These are phyloP conservation scores for Arthrobotrys sphaeroides DNA, from an alignment of 2,329 filamentous ascomycete species.

Conservation along the genomic window DNA sequence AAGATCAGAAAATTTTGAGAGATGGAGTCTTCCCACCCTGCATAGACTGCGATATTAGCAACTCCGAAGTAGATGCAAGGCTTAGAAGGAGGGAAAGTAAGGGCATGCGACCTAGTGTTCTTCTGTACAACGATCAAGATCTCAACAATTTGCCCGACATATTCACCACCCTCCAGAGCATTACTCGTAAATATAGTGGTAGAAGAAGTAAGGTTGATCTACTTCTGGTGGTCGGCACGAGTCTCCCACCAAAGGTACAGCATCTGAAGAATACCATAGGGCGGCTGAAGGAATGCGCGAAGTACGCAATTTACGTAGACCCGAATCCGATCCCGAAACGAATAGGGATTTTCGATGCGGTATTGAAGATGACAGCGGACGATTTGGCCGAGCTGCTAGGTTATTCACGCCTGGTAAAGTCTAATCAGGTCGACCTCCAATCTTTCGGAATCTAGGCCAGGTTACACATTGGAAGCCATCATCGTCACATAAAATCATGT, in stretches of 20 bases:
- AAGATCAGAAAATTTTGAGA: too few species aligned
- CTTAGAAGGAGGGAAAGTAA: too few species aligned
- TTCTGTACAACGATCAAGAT: too few species aligned
- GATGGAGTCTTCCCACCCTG: too few species aligned
- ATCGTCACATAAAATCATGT: too few species aligned
- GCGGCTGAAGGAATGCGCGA: not conserved
- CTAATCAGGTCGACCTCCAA: not conserved
- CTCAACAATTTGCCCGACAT: too few species aligned
- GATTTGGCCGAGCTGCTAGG: conserved; percentile 14
- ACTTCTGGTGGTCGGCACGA: conserved; percentile 10
- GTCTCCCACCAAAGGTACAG: not conserved
- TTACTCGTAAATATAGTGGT: not conserved
- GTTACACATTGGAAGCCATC: too few species aligned
- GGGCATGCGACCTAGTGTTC: too few species aligned
- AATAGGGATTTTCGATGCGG: not conserved
- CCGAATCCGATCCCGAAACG: not conserved
- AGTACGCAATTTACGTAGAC: not conserved
- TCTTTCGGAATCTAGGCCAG: too few species aligned
- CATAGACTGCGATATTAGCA: too few species aligned
- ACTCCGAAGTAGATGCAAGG: too few species aligned
- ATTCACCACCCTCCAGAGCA: too few species aligned
- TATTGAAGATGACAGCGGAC: conserved; percentile 1
- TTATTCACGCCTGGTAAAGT: not conserved
- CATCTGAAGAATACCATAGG: not conserved
- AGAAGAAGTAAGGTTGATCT: not conserved